These are phyloP conservation scores for Candida tunisiensis DNA, from an alignment of 1,139 yeast genomes.

Conservation along the genomic window DNA sequence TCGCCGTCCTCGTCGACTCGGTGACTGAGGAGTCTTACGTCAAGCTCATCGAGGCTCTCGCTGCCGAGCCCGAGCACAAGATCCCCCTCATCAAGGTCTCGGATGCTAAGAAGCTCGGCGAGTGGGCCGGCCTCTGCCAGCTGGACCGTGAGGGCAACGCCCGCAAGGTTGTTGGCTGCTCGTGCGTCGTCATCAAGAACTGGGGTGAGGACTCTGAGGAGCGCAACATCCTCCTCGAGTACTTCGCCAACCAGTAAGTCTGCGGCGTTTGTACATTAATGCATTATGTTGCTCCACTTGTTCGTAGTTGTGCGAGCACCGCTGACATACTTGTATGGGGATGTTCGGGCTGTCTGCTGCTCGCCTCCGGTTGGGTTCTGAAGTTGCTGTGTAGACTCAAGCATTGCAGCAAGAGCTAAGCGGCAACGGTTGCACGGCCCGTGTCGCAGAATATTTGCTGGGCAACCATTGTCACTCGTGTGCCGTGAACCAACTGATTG, in stretches of 20 bases:
- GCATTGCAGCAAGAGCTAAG: too few relatives aligned
- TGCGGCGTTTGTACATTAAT: too few relatives aligned
- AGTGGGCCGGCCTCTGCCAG: slow-evolving; percentile 99
- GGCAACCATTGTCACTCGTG: too few relatives aligned
- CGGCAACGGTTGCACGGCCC: too few relatives aligned
- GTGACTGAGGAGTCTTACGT: slow-evolving; percentile 96
- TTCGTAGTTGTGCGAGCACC: too few relatives aligned
- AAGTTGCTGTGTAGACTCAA: too few relatives aligned
- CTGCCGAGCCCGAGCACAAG: slow-evolving; percentile 93
- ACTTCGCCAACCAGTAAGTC: slow-evolving; percentile 74
- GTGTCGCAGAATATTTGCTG: too few relatives aligned
- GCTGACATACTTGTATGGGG: too few relatives aligned
- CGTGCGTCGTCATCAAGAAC: slow-evolving; percentile 98
- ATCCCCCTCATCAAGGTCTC: slow-evolving; percentile 98
- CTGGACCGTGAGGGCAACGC: slow-evolving; percentile 99
- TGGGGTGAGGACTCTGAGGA: slow-evolving; percentile 99
- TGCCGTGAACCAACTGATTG: too few relatives aligned
- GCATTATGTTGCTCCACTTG: not conserved
- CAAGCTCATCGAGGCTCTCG: slow-evolving; percentile 97
- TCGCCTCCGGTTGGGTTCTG: too few relatives aligned
- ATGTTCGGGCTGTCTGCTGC: too few relatives aligned
- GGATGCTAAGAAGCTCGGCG: slow-evolving; percentile 99
- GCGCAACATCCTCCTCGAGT: slow-evolving; percentile 92
- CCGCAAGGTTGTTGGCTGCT: slow-evolving; percentile 99
- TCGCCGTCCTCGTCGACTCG: slow-evolving; percentile 94